Conservation (phyloP, 352 stramenopile genomes). For the Phytophthora tentaculata region DNA sequence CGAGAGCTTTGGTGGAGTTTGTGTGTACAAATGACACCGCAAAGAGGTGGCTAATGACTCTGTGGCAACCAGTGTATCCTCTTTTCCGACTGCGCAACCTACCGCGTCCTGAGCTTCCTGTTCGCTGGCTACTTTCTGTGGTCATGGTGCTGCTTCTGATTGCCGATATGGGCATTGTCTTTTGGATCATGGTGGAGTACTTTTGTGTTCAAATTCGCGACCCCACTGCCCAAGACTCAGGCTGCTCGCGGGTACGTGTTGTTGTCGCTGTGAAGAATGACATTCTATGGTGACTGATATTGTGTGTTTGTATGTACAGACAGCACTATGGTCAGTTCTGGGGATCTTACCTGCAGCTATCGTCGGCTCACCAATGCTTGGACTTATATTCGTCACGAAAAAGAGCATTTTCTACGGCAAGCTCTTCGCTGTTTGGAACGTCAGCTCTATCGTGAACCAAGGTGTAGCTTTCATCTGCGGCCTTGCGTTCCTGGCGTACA, state of each 20-base stretch:
- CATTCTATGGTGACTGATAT: constrained; percentile 8
- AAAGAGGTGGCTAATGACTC: constrained; percentile 30
- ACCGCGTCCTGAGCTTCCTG: constrained; percentile 30
- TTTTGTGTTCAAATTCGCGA: constrained; percentile 89
- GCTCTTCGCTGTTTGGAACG: constrained; percentile 74
- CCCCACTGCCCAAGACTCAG: constrained; percentile 69
- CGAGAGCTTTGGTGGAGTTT: constrained; percentile 31
- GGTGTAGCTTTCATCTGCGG: constrained; percentile 64
- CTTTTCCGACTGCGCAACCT: constrained; percentile 71
- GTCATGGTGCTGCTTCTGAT: constrained; percentile 71
- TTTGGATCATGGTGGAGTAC: constrained; percentile 86
- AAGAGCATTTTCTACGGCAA: constrained; percentile 85
- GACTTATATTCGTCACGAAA: constrained; percentile 69
- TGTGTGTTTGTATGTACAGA: constrained; percentile 38
- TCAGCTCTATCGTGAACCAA: constrained; percentile 75
- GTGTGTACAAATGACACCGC: constrained; percentile 39
- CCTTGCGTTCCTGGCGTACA: constrained; percentile 62
- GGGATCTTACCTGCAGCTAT: constrained; percentile 68
- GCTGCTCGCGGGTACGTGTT: constrained; percentile 74
- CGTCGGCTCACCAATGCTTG: constrained; percentile 65
- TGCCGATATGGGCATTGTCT: constrained; percentile 63
- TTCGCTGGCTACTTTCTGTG: constrained; percentile 51
- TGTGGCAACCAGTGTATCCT: constrained; percentile 60
- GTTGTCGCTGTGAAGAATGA: background rate
- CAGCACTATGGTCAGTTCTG: constrained; percentile 63